Conservation (phyloP, 176 grass and related monocot species). For the Cymbopogon citratus region DNA sequence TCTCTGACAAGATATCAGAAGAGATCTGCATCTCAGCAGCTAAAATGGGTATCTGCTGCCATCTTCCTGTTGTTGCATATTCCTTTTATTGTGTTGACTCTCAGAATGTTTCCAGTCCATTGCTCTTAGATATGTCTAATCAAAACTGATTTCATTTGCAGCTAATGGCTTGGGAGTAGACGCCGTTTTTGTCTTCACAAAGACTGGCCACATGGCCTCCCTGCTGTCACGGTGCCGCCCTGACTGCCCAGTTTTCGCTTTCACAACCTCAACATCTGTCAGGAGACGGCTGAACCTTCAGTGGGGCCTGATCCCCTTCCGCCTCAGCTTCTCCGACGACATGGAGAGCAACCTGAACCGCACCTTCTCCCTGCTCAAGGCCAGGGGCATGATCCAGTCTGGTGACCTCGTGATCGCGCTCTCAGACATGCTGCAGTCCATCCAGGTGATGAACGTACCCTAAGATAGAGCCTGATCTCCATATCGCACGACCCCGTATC, state of each 20-base stretch:
- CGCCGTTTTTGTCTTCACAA: conserved; percentile 86
- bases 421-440: conserved; percentile 95
- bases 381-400: conserved; percentile 86
- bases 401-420: conserved; percentile 90
- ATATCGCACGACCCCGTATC: background rate
- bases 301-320: conserved; percentile 93
- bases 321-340: conserved; percentile 64
- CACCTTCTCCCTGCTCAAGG: conserved; percentile 89
- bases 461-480: conserved; percentile 18
- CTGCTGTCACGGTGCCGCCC: conserved; percentile 83
- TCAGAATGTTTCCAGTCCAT: background rate
- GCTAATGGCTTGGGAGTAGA: conserved; percentile 89
- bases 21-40: conserved; percentile 97
- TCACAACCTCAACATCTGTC: conserved; percentile 65
- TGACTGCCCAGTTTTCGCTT: conserved; percentile 89
- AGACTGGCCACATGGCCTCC: conserved; percentile 82
- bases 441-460: conserved; percentile 97
- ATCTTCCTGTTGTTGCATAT: background rate
- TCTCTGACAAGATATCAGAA: conserved; percentile 84
- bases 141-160: conserved; percentile 25
- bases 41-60: conserved; percentile 71
- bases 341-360: conserved; percentile 98
- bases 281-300: conserved; percentile 81
- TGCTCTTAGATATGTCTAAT: background rate
- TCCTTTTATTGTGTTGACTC: background rate